These are phyloP conservation scores for Aspergillus ostianus DNA, from an alignment of 495 filamentous ascomycete species.

Conservation along the genomic window DNA sequence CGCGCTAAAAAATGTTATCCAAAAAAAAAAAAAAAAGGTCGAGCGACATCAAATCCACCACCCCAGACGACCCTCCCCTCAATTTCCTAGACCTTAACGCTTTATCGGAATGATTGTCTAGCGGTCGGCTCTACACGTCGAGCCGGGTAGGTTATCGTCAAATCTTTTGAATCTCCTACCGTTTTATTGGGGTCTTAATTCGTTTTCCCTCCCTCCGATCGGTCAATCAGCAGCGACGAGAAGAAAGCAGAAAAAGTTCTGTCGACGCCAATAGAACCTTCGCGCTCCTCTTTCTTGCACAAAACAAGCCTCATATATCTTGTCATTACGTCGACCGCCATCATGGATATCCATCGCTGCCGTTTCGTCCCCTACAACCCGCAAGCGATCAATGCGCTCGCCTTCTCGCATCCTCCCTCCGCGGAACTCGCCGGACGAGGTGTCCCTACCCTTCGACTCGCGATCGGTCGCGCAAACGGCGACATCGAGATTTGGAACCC, in stretches of 20 bases:
- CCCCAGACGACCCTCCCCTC: conserved; percentile 16
- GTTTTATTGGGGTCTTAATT: neutral
- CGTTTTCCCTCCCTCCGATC: neutral
- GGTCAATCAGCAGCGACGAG: neutral
- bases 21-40: conserved; percentile 19
- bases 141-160: conserved; percentile 24
- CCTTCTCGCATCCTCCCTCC: conserved; percentile 80
- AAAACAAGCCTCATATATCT: conserved; percentile 4
- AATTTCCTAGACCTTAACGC: neutral
- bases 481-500: conserved; percentile 99
- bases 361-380: conserved; percentile 95
- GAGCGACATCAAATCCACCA: conserved; percentile 17
- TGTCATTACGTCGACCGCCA: conserved; percentile 15
- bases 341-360: conserved; percentile 95
- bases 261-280: conserved; percentile 1
- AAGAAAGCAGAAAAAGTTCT: neutral
- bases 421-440: conserved; percentile 48
- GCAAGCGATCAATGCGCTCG: conserved; percentile 88
- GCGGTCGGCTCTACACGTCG: conserved; percentile 26
- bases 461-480: conserved; percentile 89
- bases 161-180: conserved; percentile 2
- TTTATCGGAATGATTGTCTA: conserved; percentile 37
- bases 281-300: neutral
- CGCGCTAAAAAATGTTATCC: conserved; percentile 29
- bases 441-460: conserved; percentile 66